These are phyloP conservation scores for Panicum miliaceum DNA, from an alignment of 176 grass and related monocot species.

Conservation along the genomic window DNA sequence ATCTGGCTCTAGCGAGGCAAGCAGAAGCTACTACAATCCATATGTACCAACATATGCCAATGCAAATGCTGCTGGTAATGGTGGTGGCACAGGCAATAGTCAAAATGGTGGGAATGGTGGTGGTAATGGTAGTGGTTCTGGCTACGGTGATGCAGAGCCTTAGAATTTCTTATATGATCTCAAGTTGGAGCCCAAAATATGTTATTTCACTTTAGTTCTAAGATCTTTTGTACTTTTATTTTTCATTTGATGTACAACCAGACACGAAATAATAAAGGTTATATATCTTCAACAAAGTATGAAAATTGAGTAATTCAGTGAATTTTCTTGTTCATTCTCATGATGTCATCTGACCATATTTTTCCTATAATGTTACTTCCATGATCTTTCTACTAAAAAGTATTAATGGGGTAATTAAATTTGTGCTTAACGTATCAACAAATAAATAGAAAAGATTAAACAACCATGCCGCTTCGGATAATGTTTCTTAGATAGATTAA, in stretches of 20 bases:
- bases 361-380: not conserved
- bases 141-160: not conserved
- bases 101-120: constrained; percentile 21
- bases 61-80: constrained; percentile 28
- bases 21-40: not conserved
- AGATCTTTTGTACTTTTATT: not conserved
- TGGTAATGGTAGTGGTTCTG: not conserved
- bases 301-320: not conserved
- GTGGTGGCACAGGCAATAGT: not conserved
- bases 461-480: not conserved
- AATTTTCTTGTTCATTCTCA: not conserved
- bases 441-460: not conserved
- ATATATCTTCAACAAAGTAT: not conserved
- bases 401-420: not conserved
- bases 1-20: not conserved
- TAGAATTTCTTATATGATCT: not conserved
- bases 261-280: constrained; percentile 9
- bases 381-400: not conserved
- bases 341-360: not conserved
- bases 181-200: not conserved
- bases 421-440: not conserved
- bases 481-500: not conserved
- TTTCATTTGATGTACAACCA: not conserved
- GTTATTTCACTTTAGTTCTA: not conserved
- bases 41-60: not conserved